Percentiles rank a stretch among this genome's conserved stretches.
Evolutionary conservation across 192 early-diverging fungal genomes (phyloP).

Genomic region (Coemansia sp.): DNA sequence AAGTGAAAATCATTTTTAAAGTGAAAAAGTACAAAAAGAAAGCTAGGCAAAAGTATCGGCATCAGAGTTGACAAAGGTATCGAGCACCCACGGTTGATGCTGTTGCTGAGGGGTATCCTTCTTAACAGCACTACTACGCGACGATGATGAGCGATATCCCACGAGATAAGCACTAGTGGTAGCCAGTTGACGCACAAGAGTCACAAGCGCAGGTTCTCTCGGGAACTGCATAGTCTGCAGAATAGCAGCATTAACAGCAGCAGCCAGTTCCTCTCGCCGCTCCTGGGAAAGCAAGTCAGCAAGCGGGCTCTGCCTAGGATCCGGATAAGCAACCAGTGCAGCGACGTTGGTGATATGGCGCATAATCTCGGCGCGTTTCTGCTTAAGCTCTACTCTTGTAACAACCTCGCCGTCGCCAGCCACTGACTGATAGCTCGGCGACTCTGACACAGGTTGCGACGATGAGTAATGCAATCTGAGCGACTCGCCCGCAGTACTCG

Average conservation of each 20-base stretch:
- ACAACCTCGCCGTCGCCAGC: constrained; percentile 15
- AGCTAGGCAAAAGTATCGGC: constrained; percentile 13
- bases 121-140: background rate
- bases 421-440: no score
- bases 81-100: constrained; percentile 38
- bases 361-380: constrained; percentile 39
- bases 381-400: constrained; percentile 37
- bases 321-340: constrained; percentile 41
- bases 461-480: background rate
- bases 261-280: constrained; percentile 35
- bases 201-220: constrained; percentile 33
- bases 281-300: constrained; percentile 37
- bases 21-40: constrained; percentile 6
- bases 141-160: constrained; percentile 27
- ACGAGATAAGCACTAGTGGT: constrained; percentile 42
- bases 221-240: constrained; percentile 33
- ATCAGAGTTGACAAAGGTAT: constrained; percentile 51
- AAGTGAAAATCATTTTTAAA: no score
- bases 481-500: constrained; percentile 2
- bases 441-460: no score
- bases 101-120: background rate
- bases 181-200: constrained; percentile 45
- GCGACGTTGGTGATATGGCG: constrained; percentile 51
- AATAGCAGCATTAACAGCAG: constrained; percentile 41
- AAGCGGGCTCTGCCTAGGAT: constrained; percentile 36